A percentile compares a stretch with the other conserved stretches of the same genome.
Conservation (phyloP, 768 basidiomycete species). For the Hemileccinum impolitum region DNA sequence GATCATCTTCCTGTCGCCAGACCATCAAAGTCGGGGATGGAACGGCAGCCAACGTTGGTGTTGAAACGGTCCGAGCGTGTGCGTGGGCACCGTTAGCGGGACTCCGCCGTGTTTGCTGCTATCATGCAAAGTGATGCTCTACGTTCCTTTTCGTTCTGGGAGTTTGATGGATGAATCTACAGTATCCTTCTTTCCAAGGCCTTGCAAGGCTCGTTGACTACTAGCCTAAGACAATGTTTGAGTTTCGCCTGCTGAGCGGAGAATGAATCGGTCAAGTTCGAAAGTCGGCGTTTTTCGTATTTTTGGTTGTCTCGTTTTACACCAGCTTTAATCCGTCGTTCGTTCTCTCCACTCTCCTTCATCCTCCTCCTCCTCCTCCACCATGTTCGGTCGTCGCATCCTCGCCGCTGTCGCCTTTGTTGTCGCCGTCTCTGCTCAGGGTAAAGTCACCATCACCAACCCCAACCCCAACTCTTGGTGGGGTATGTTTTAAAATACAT, state of each 20-base stretch:
- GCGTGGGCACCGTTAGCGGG: no score
- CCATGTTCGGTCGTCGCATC: conserved; percentile 35
- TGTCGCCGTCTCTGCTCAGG: conserved; percentile 32
- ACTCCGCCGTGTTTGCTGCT: no score
- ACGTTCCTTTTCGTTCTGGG: no score
- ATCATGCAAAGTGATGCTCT: no score
- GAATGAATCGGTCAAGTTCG: conserved; percentile 18
- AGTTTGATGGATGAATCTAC: no score
- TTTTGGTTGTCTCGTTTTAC: conserved; percentile 8
- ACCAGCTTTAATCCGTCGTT: conserved; percentile 18
- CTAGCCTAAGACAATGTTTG: no score
- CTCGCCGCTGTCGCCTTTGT: conserved; percentile 38
- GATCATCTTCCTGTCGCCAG: neutral
- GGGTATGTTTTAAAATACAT: conserved; percentile 42
- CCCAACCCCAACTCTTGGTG: conserved; percentile 54
- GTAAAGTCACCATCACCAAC: conserved; percentile 39
- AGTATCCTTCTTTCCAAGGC: no score
- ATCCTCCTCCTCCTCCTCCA: conserved; percentile 17
- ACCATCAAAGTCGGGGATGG: neutral
- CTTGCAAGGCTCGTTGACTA: no score
- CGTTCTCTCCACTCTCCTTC: conserved; percentile 20
- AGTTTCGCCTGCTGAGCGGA: conserved; percentile 14
- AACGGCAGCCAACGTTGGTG: neutral
- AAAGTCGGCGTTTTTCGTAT: conserved; percentile 1
- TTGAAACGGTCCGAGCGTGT: no score